Base-by-base conservation (phyloP, 1,139 yeast genomes). In the Taphrina populina region DNA sequence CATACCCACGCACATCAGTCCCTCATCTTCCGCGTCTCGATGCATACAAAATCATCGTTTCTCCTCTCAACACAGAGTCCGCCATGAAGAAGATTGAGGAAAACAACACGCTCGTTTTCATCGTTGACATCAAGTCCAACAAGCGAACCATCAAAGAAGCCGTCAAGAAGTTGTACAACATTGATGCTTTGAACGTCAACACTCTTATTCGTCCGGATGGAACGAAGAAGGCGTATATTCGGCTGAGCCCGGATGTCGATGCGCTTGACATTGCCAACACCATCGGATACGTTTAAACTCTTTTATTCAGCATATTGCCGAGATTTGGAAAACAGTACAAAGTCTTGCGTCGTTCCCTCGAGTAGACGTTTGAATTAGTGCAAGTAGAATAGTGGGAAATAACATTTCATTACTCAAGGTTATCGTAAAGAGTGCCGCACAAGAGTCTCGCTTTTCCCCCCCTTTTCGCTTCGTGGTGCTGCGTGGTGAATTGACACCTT, bases 221-320 rank as follows among this genome's bases (percentile, higher is more conserved):
- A 78, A 86, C 96, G 80, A 92, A 92, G 88, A 94, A 94, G 84
- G 99, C 99, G 73, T 92, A 85, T 82, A 92, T 92, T 76, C 88
- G 95, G 81, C 86, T 92, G 76, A 88, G 97, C 73, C 94, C 96
- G 75, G 98, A 94, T 79, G 87, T 84, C 82, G 99, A 92, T 80
- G 98, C 98, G 76, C 86, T 94, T 76, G 99, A 92, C 77, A 90
- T 92, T 77, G 99, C 98, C 76, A 90, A 90, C 95, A 88, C 94
- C 47, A 59, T 59, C 33, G 61, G 61, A 27, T 59, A 59, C 55
- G 52, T 59, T 17, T 59, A 45, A 52, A 43, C 19, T n/a, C n/a
- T n/a, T n/a, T 36, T 4, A 23, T n/a, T 11, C 21, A 23, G 43
- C 30, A 19, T 17, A 37, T 4, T 37, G 8, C 43, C 8, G 17